phyloP scores from a whole-genome alignment of 257 asterid genomes.

The Schizonepeta tenuifolia region DNA sequence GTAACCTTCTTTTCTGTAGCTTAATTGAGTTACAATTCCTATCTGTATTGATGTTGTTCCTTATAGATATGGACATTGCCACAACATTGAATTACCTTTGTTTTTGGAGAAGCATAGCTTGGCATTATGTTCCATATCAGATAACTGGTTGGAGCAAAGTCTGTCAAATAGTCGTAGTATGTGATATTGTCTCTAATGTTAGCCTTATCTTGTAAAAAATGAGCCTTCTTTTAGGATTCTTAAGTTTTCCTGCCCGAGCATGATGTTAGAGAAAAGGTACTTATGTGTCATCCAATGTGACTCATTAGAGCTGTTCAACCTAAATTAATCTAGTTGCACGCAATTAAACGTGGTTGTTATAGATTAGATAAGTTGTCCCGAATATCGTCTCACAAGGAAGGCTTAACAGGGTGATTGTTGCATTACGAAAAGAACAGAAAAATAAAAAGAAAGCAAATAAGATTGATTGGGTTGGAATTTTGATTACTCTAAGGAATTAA shows the following conservation, averaged over 20 bases:
- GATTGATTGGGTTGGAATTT: no score
- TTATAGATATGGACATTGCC: not conserved
- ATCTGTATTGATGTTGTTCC: not conserved
- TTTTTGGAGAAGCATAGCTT: constrained; percentile 7
- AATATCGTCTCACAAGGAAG: no score
- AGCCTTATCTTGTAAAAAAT: not conserved
- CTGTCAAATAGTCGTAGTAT: not conserved
- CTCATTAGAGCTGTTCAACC: no score
- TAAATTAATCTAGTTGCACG: no score
- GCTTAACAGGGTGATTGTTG: no score
- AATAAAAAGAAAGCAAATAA: no score
- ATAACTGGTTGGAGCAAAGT: constrained; percentile 10
- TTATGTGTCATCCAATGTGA: not conserved
- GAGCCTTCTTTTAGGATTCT: not conserved
- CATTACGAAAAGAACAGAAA: no score
- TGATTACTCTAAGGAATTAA: no score
- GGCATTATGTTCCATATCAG: not conserved
- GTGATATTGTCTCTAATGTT: not conserved
- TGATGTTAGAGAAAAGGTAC: not conserved
- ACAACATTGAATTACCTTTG: not conserved
- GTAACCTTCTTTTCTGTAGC: not conserved
- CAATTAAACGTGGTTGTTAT: no score
- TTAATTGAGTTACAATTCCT: constrained; percentile 7
- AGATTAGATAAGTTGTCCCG: no score
- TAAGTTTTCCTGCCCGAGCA: constrained; percentile 11